Evolutionary conservation across 2,329 filamentous ascomycete genomes (phyloP).

Genomic region (Decorospora gaudefroyi): DNA sequence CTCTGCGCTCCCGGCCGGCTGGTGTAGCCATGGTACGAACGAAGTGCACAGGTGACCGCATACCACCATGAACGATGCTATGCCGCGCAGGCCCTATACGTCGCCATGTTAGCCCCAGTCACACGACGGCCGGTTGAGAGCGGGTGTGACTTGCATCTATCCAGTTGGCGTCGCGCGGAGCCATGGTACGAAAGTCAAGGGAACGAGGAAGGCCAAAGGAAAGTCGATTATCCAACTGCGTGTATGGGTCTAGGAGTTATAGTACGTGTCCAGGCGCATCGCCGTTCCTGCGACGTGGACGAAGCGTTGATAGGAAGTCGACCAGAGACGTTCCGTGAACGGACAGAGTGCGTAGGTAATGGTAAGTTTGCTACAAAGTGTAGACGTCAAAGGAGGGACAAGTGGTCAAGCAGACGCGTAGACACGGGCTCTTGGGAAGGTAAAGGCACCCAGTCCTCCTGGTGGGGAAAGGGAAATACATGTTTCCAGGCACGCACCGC

Average conservation of each 20-base stretch:
- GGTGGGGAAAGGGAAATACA: slow-evolving; percentile 16
- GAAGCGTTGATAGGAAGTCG: slow-evolving; percentile 1
- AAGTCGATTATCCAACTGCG: slow-evolving; percentile 15
- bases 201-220: slow-evolving; percentile 12
- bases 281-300: slow-evolving; percentile 11
- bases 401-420: neutral
- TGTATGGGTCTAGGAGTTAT: slow-evolving; percentile 10
- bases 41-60: slow-evolving; percentile 51
- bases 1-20: slow-evolving; percentile 50
- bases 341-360: slow-evolving; percentile 5
- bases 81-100: slow-evolving; percentile 49
- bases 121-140: slow-evolving; percentile 10
- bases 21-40: slow-evolving; percentile 49
- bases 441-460: slow-evolving; percentile 10
- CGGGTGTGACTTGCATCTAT: slow-evolving; percentile 41
- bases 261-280: slow-evolving; percentile 16
- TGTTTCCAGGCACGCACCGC: slow-evolving; percentile 23
- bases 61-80: slow-evolving; percentile 52
- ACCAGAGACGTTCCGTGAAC: slow-evolving; percentile 5
- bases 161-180: slow-evolving; percentile 48
- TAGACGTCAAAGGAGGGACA: slow-evolving; percentile 1
- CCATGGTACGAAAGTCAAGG: slow-evolving; percentile 27
- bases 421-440: slow-evolving; percentile 12
- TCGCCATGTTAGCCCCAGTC: slow-evolving; percentile 28
- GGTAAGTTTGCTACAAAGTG: neutral